Base-by-base conservation (phyloP, 345 rosid species). In the Physaria fendleri region DNA sequence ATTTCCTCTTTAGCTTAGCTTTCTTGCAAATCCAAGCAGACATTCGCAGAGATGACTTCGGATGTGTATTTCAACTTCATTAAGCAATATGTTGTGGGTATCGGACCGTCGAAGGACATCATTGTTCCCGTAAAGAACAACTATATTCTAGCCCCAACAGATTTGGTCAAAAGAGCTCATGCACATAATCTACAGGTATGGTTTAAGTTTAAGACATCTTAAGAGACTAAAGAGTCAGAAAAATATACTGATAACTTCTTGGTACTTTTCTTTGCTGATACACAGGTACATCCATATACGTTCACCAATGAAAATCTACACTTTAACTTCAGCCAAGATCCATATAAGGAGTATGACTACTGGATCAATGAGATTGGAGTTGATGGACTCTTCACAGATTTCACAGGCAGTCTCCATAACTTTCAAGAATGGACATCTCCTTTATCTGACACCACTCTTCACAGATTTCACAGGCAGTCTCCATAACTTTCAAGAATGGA, bases 91-190 rank as follows among this genome's bases (percentile, higher is more conserved):
- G 91, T 89, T 6, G 80, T 89, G 11, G 99, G 99, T 32, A 87
- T 93, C 10, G 99, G 99, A 67, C 99, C 97, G 13, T 93, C 97
- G 97, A 93, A 93, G 67, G 95, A 93, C 71, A 85, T 95, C 1
- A 41, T 89, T 21, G 86, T 87, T 69, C 95, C 95, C 35, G 90
- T 75, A n/a, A 34, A 2, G 8, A 57, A 83, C 62, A 80, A 86
- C 52, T 84, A 93, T 70, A 35, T 80, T 77, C 85, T 57, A 41
- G 49, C 75, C 4, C 95, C 92, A 0, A 82, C 95, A 13, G 97
- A 93, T 82, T 91, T 93, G 63, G 83, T 93, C 59, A 85, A 90
- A 66, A 76, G 74, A 70, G 97, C 99, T 50, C 99, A 89, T 38
- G 69, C 90, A 4, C 84, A 40, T 62, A 33, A 82, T 25, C 81